phyloP scores from a whole-genome alignment of 139 green algal species.

The Micractinium conductrix region DNA sequence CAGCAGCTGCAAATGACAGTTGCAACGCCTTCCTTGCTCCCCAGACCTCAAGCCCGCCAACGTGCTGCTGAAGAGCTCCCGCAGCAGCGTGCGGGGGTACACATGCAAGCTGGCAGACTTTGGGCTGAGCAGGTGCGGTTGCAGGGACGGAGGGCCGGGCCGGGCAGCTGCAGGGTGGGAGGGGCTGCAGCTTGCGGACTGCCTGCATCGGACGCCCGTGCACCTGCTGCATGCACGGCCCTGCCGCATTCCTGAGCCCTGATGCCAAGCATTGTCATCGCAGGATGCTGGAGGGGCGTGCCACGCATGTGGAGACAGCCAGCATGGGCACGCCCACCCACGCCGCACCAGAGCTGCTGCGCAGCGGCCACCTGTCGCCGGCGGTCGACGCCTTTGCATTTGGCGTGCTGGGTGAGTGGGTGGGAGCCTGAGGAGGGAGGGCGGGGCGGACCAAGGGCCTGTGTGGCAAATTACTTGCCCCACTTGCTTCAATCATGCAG shows the following conservation, averaged over 20 bases:
- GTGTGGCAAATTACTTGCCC: neutral
- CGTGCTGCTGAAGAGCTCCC: constrained; percentile 59
- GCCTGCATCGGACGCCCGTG: neutral
- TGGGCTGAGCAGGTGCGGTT: constrained; percentile 43
- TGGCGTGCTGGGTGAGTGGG: constrained; percentile 37
- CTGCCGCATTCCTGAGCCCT: no score
- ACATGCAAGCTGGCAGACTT: constrained; percentile 61
- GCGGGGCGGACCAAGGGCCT: neutral
- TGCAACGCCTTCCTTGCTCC: neutral
- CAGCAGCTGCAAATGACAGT: neutral
- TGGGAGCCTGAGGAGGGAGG: neutral
- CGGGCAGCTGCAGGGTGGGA: neutral
- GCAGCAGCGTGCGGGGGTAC: constrained; percentile 48
- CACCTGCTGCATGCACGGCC: neutral
- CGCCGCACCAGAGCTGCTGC: constrained; percentile 58
- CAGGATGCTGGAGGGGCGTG: constrained; percentile 11
- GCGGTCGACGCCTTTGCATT: constrained; percentile 55
- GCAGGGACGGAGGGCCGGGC: no score
- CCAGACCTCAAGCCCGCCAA: constrained; percentile 66
- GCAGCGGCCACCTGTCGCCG: constrained; percentile 12
- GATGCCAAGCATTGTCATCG: no score
- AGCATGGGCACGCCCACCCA: constrained; percentile 54
- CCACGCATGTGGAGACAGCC: constrained; percentile 33
- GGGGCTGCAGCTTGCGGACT: neutral
- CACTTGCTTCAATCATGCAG: no score